Percentiles rank a stretch among this genome's conserved stretches.
phyloP scores from a whole-genome alignment of 1,284 basidiomycete species.

The Austropuccinia psidii region DNA sequence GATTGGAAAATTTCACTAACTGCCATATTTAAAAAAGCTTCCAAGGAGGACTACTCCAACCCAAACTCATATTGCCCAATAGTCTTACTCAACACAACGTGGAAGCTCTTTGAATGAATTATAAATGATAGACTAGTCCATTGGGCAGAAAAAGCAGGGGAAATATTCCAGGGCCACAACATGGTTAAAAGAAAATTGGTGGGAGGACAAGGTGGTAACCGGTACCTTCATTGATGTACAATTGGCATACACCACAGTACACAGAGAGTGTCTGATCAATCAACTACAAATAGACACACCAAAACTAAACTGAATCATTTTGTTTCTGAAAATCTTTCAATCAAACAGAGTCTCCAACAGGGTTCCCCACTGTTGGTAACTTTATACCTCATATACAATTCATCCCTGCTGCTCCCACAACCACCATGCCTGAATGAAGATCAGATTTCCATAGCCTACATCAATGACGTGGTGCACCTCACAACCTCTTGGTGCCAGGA shows the following conservation, averaged over 20 bases:
- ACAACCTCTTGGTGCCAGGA: neutral
- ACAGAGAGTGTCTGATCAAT: neutral
- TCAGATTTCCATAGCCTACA: constrained; percentile 9
- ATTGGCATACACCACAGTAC: constrained; percentile 2
- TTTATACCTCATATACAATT: constrained; percentile 17
- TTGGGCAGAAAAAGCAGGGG: neutral
- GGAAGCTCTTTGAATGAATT: constrained; percentile 16
- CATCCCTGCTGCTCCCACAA: neutral
- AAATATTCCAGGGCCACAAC: neutral
- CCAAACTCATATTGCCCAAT: constrained; percentile 3
- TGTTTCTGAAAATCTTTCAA: neutral
- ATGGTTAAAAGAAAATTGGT: neutral
- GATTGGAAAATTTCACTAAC: neutral
- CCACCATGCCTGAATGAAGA: neutral
- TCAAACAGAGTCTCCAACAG: neutral
- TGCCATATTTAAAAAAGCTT: neutral
- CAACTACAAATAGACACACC: neutral
- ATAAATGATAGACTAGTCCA: neutral
- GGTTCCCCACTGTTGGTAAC: neutral
- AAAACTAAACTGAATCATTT: neutral
- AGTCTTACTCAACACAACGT: neutral
- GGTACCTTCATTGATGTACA: constrained; percentile 8
- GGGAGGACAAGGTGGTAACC: neutral
- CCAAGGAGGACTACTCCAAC: neutral
- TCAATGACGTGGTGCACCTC: constrained; percentile 10